A percentile compares a stretch with the other conserved stretches of the same genome.
Evolutionary conservation across 805 yeast genomes (phyloP).

Genomic region (Henningerozyma blattae): DNA sequence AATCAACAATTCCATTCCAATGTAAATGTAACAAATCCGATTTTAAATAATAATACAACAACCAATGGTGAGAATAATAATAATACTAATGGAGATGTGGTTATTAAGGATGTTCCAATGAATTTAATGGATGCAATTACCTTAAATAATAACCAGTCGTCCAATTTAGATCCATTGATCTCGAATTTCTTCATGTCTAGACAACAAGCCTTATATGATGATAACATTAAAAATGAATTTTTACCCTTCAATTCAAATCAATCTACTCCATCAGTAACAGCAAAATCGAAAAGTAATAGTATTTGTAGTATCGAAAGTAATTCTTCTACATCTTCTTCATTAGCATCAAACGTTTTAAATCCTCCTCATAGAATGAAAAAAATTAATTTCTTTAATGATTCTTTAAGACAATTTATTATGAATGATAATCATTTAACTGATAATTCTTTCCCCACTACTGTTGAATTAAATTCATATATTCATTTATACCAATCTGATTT

Average conservation of each 20-base stretch:
- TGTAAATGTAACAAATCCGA: not conserved
- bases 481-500: constrained; percentile 67
- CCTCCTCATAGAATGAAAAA: not conserved
- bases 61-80: not conserved
- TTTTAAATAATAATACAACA: not conserved
- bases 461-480: constrained; percentile 66
- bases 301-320: not conserved
- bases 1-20: no score
- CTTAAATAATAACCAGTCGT: not conserved
- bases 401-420: constrained; percentile 47
- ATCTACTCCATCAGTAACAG: not conserved
- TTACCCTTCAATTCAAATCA: not conserved
- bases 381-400: constrained; percentile 44
- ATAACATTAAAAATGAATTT: not conserved
- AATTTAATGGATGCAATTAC: not conserved
- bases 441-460: constrained; percentile 58
- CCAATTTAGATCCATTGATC: constrained; percentile 29
- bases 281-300: not conserved
- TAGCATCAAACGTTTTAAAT: not conserved
- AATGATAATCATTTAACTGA: constrained; percentile 39
- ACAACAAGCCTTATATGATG: constrained; percentile 41
- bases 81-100: not conserved
- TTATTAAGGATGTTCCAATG: not conserved
- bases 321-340: constrained; percentile 27
- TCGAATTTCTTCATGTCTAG: constrained; percentile 50